Conservation (phyloP, 768 basidiomycete species). For the Suillus alpinus region DNA sequence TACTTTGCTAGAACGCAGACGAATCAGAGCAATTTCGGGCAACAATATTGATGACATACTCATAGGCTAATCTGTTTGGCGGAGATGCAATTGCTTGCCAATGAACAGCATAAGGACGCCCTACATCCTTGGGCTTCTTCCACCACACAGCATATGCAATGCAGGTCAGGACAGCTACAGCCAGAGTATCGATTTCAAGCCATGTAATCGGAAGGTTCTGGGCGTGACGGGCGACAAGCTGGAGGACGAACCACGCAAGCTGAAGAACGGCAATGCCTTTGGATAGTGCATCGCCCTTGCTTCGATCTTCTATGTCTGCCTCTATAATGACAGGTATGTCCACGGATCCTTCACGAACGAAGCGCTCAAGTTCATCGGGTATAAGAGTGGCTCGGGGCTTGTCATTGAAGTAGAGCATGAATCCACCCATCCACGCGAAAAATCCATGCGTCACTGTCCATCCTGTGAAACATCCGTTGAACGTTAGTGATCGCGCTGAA, state of each 20-base stretch:
- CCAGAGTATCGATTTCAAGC: slow-evolving; percentile 54
- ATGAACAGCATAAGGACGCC: slow-evolving; percentile 9
- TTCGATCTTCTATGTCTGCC: neutral
- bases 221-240: slow-evolving; percentile 25
- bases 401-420: slow-evolving; percentile 8
- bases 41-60: neutral
- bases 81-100: neutral
- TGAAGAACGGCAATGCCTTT: slow-evolving; percentile 36
- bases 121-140: slow-evolving; percentile 37
- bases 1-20: neutral
- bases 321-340: slow-evolving; percentile 8
- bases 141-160: slow-evolving; percentile 36
- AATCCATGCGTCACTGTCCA: slow-evolving; percentile 15
- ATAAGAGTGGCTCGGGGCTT: slow-evolving; percentile 2
- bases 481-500: neutral
- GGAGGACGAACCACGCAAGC: slow-evolving; percentile 34
- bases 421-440: slow-evolving; percentile 23
- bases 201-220: slow-evolving; percentile 29
- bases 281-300: slow-evolving; percentile 27
- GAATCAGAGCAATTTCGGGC: neutral
- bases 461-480: neutral
- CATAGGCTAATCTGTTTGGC: neutral
- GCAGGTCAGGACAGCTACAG: slow-evolving; percentile 29
- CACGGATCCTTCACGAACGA: neutral
- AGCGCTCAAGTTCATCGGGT: neutral